Evolutionary conservation across 2,329 filamentous ascomycete species (phyloP).

Genomic region (Ophiostoma fasciatum): DNA sequence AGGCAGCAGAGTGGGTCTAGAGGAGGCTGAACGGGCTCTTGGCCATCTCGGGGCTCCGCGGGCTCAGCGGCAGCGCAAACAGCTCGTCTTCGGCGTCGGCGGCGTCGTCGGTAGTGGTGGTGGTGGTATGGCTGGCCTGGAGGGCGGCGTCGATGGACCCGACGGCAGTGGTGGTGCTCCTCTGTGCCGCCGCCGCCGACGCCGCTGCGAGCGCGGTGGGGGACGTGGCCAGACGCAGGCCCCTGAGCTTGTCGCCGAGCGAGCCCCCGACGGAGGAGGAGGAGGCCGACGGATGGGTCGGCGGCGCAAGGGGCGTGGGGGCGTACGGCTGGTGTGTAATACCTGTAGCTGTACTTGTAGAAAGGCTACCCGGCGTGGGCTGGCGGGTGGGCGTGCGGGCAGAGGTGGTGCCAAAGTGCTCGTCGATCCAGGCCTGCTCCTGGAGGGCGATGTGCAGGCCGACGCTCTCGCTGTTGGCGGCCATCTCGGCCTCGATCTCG

Average conservation of each 20-base stretch:
- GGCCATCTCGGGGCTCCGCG: conserved; percentile 71
- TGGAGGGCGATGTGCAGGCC: conserved; percentile 71
- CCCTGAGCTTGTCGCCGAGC: conserved; percentile 64
- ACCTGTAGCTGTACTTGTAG: too few species aligned
- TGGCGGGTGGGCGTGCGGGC: too few species aligned
- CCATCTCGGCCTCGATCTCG: conserved; percentile 63
- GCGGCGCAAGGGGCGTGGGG: too few species aligned
- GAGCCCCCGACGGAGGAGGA: conserved; percentile 52
- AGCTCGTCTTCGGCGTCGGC: conserved; percentile 60
- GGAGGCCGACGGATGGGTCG: too few species aligned
- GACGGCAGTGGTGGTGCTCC: too few species aligned
- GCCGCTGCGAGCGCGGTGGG: conserved; percentile 45
- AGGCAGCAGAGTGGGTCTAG: conserved; percentile 7
- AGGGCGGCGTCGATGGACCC: conserved; percentile 28
- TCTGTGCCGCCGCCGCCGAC: too few species aligned
- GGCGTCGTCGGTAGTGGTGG: background rate
- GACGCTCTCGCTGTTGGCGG: conserved; percentile 63
- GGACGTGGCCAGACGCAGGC: conserved; percentile 63
- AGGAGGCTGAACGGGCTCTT: conserved; percentile 62
- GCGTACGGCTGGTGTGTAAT: too few species aligned
- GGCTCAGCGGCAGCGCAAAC: conserved; percentile 77
- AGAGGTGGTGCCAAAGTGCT: conserved; percentile 78
- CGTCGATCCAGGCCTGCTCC: conserved; percentile 74
- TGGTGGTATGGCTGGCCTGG: conserved; percentile 13
- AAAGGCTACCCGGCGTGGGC: too few species aligned